These are phyloP conservation scores for Yamadazyma aaseri DNA, from an alignment of 1,139 yeast species.

Conservation along the genomic window DNA sequence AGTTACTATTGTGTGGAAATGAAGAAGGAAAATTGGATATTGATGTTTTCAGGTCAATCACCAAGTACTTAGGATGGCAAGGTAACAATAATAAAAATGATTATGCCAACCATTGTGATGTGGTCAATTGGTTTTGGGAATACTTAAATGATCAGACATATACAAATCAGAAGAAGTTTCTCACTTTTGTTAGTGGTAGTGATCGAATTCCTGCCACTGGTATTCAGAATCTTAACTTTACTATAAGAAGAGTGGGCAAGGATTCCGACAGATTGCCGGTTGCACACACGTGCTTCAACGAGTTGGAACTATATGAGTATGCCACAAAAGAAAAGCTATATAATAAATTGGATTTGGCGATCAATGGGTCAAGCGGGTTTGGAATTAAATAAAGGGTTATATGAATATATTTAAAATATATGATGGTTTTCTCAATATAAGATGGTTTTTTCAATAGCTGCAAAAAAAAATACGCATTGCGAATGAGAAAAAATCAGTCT, in stretches of 20 bases:
- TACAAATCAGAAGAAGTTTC: conserved; percentile 55
- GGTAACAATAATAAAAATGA: conserved; percentile 19
- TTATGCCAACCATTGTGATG: conserved; percentile 30
- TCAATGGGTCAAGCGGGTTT: conserved; percentile 81
- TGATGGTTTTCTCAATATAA: neutral
- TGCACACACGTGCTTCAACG: conserved; percentile 94
- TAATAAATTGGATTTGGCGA: conserved; percentile 60
- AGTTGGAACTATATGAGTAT: conserved; percentile 74
- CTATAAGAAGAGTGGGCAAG: conserved; percentile 55
- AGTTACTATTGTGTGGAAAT: conserved; percentile 75
- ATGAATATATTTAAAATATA: too few species aligned
- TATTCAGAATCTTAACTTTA: conserved; percentile 66
- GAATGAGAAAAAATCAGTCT: too few species aligned
- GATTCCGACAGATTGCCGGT: conserved; percentile 63
- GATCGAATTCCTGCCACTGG: conserved; percentile 95
- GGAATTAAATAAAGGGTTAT: conserved; percentile 55
- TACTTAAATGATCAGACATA: conserved; percentile 49
- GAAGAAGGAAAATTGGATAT: conserved; percentile 66
- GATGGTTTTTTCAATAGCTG: neutral
- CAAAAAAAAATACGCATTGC: too few species aligned
- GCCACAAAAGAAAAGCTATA: conserved; percentile 48
- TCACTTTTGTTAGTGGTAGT: conserved; percentile 84
- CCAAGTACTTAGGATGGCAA: conserved; percentile 68
- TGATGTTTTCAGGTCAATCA: conserved; percentile 63
- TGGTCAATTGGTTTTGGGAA: conserved; percentile 86